Evolutionary conservation across 2,329 filamentous ascomycete species (phyloP).

Genomic region (Trichoderma polysporum): DNA sequence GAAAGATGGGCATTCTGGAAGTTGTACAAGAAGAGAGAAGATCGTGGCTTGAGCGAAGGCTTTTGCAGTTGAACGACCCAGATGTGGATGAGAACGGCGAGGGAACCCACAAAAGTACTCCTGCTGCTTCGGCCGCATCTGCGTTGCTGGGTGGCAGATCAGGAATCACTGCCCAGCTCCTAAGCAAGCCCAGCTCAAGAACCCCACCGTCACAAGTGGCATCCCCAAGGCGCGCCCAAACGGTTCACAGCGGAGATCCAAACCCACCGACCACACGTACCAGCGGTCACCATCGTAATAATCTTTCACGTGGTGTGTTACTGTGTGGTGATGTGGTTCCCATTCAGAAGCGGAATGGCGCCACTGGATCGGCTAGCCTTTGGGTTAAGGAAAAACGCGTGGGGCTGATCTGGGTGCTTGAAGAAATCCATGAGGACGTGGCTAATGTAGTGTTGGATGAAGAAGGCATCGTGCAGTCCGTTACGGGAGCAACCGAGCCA

Average conservation of each 20-base stretch:
- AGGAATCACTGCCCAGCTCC: slow-evolving; percentile 81
- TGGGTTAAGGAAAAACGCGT: slow-evolving; percentile 98
- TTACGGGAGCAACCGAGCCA: slow-evolving; percentile 72
- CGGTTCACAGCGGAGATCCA: slow-evolving; percentile 57
- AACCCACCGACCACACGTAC: slow-evolving; percentile 55
- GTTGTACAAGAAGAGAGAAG: slow-evolving; percentile 88
- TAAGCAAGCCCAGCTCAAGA: slow-evolving; percentile 75
- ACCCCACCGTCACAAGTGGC: slow-evolving; percentile 52
- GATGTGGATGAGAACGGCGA: slow-evolving; percentile 33
- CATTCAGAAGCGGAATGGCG: slow-evolving; percentile 92
- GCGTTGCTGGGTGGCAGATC: slow-evolving; percentile 65
- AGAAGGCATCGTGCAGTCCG: slow-evolving; percentile 68
- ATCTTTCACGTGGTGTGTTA: slow-evolving; percentile 82
- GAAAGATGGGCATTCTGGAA: slow-evolving; percentile 91
- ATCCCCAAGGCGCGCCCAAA: slow-evolving; percentile 60
- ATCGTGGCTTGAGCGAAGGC: slow-evolving; percentile 84
- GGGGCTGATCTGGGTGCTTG: slow-evolving; percentile 94
- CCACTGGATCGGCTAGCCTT: slow-evolving; percentile 86
- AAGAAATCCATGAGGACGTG: slow-evolving; percentile 95
- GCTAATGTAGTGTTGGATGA: slow-evolving; percentile 75
- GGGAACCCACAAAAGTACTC: slow-evolving; percentile 36
- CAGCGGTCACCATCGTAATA: slow-evolving; percentile 63
- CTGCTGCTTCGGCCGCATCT: slow-evolving; percentile 45
- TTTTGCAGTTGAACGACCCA: slow-evolving; percentile 54
- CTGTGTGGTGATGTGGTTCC: slow-evolving; percentile 98